phyloP scores from a whole-genome alignment of 345 rosid genomes.

The Mallotus nudiflorus region DNA sequence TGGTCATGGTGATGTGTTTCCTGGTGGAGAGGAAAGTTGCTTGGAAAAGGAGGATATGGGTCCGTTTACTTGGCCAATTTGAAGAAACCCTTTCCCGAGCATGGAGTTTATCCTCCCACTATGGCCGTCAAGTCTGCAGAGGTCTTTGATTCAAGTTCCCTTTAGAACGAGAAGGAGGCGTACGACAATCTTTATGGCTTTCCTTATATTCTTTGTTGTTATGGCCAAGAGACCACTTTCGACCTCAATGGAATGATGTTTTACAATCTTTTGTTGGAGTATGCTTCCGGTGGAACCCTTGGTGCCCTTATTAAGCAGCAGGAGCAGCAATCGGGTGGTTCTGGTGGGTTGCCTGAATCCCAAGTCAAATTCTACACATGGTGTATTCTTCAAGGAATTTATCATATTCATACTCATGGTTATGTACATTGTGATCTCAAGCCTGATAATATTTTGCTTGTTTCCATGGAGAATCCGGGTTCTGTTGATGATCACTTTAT shows the following conservation, averaged over 20 bases:
- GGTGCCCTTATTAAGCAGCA: slow-evolving; percentile 33
- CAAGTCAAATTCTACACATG: slow-evolving; percentile 44
- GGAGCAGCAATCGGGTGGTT: slow-evolving; percentile 39
- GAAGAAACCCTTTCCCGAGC: slow-evolving; percentile 8
- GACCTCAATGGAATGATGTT: slow-evolving; percentile 39
- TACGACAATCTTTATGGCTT: slow-evolving; percentile 42
- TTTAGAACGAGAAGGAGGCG: slow-evolving; percentile 52
- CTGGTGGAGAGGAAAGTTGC: slow-evolving; percentile 66
- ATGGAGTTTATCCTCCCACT: slow-evolving; percentile 23
- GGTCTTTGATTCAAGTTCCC: slow-evolving; percentile 32
- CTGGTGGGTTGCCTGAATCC: slow-evolving; percentile 44
- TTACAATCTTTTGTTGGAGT: slow-evolving; percentile 63
- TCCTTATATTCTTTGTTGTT: slow-evolving; percentile 50
- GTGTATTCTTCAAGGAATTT: slow-evolving; percentile 56
- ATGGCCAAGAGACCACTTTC: slow-evolving; percentile 41
- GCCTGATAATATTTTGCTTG: slow-evolving; percentile 54
- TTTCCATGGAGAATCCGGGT: slow-evolving; percentile 8
- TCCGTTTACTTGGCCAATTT: slow-evolving; percentile 50
- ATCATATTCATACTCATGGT: slow-evolving; percentile 54
- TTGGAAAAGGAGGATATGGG: slow-evolving; percentile 64
- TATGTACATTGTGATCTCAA: slow-evolving; percentile 70
- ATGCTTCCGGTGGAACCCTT: slow-evolving; percentile 66
- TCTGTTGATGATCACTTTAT: slow-evolving; percentile 5
- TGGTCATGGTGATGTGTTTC: not conserved
- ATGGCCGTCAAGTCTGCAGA: slow-evolving; percentile 71